phyloP scores from a whole-genome alignment of 208 protist genomes.

The Leishmania gerbilli region DNA sequence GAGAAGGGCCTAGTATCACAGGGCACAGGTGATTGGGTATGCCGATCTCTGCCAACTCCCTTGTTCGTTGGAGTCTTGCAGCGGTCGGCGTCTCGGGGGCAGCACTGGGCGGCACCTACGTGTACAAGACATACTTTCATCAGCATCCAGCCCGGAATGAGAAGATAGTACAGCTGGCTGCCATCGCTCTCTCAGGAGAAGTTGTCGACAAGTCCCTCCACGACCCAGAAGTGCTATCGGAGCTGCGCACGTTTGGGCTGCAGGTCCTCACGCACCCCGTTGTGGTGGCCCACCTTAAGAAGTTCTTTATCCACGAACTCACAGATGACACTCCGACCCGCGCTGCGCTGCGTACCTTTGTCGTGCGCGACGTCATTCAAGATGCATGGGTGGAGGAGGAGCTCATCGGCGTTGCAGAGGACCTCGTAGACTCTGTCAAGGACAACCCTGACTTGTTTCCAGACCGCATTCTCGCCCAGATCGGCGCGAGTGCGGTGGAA shows the following conservation, averaged over 20 bases:
- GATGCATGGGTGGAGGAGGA: conserved; percentile 87
- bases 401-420: conserved; percentile 63
- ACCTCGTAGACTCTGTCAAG: conserved; percentile 50
- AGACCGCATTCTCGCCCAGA: conserved; percentile 41
- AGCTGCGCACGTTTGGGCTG: conserved; percentile 56
- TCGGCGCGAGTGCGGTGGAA: conserved; percentile 44
- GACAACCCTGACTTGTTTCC: conserved; percentile 63
- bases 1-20: background rate
- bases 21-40: conserved; percentile 7
- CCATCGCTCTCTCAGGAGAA: conserved; percentile 74
- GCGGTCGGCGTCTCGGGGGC: conserved; percentile 59
- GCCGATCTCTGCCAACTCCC: conserved; percentile 23
- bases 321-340: conserved; percentile 55
- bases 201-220: conserved; percentile 57
- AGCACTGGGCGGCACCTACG: conserved; percentile 34
- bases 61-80: conserved; percentile 41
- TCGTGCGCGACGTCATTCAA: conserved; percentile 70
- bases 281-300: conserved; percentile 52
- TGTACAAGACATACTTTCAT: conserved; percentile 41
- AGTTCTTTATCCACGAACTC: conserved; percentile 57
- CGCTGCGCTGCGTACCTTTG: conserved; percentile 59
- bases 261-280: conserved; percentile 58
- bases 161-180: conserved; percentile 69
- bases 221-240: conserved; percentile 55
- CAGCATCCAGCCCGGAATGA: conserved; percentile 38